Conservation (phyloP, 1,139 yeast genomes). For the Yamadazyma pseudoaaseri region DNA sequence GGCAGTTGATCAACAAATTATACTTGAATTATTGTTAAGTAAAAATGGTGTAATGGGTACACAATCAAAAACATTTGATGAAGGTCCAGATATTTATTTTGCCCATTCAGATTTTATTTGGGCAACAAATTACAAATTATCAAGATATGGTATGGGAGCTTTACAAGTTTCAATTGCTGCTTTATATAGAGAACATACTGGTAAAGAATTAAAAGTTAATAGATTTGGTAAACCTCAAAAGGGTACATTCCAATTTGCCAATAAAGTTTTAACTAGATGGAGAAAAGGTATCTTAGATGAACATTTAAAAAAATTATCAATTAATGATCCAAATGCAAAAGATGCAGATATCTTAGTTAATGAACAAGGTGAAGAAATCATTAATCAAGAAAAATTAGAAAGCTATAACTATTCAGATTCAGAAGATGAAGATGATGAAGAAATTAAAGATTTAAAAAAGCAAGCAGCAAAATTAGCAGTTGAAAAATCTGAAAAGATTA, state of each 20-base stretch:
- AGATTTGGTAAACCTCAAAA: conserved; percentile 85
- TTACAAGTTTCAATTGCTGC: conserved; percentile 84
- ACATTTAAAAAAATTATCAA: conserved; percentile 57
- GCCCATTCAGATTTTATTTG: conserved; percentile 88
- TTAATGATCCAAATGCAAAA: conserved; percentile 44
- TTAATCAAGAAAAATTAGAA: conserved; percentile 46
- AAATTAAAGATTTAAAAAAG: conserved; percentile 10
- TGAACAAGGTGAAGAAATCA: conserved; percentile 49
- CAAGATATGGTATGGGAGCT: conserved; percentile 90
- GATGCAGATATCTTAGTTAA: conserved; percentile 48
- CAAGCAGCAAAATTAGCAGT: conserved; percentile 25
- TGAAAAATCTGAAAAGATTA: conserved; percentile 36
- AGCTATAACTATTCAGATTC: conserved; percentile 28
- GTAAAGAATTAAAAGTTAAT: conserved; percentile 70
- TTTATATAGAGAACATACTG: conserved; percentile 75
- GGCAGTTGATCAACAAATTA: conserved; percentile 90
- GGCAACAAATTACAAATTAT: conserved; percentile 80
- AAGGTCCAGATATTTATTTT: conserved; percentile 80
- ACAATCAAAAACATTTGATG: conserved; percentile 60
- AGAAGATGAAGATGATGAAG: conserved; percentile 26
- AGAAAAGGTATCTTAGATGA: conserved; percentile 75
- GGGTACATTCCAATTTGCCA: conserved; percentile 79
- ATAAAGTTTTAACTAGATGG: conserved; percentile 73
- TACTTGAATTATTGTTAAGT: conserved; percentile 70
- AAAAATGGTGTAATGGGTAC: conserved; percentile 84